phyloP scores from a whole-genome alignment of 2,329 filamentous ascomycete genomes.

The Talaromyces sp. region DNA sequence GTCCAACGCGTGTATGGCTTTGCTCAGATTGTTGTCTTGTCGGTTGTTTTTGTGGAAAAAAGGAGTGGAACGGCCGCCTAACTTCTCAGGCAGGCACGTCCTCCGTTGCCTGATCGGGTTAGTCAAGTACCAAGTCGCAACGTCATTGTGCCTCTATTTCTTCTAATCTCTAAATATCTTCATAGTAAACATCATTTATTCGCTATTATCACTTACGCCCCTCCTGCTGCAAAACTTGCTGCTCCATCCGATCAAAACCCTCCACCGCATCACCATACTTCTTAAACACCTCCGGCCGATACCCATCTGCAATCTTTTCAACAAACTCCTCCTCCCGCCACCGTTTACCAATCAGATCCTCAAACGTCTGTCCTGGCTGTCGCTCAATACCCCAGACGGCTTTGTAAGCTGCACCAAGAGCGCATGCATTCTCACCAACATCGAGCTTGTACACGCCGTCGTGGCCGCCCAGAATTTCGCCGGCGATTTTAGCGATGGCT shows the following conservation, averaged over 20 bases:
- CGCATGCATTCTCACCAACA: conserved; percentile 92
- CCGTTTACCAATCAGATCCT: conserved; percentile 75
- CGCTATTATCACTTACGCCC: background rate
- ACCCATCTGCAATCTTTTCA: conserved; percentile 78
- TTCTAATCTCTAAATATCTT: background rate
- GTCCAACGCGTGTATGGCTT: too few relatives aligned
- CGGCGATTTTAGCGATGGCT: conserved; percentile 79
- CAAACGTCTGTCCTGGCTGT: conserved; percentile 68
- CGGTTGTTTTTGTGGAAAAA: conserved; percentile 19
- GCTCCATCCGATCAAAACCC: conserved; percentile 75
- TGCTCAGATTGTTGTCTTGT: background rate
- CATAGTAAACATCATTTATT: background rate
- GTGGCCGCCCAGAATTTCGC: conserved; percentile 80
- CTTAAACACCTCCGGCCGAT: conserved; percentile 69
- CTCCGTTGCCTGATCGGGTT: conserved; percentile 23
- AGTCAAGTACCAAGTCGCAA: background rate
- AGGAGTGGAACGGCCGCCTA: conserved; percentile 9
- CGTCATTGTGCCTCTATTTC: background rate
- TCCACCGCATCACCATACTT: conserved; percentile 72
- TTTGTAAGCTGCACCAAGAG: conserved; percentile 90
- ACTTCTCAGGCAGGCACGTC: conserved; percentile 9
- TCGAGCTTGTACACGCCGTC: conserved; percentile 93
- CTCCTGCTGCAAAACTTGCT: conserved; percentile 54
- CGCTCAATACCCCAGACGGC: conserved; percentile 87
- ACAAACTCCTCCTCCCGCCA: conserved; percentile 86